Evolutionary conservation across 768 basidiomycete species (phyloP), one percentile per base, ranked within the genome.

Genomic region (Podaxis sp.): DNA sequence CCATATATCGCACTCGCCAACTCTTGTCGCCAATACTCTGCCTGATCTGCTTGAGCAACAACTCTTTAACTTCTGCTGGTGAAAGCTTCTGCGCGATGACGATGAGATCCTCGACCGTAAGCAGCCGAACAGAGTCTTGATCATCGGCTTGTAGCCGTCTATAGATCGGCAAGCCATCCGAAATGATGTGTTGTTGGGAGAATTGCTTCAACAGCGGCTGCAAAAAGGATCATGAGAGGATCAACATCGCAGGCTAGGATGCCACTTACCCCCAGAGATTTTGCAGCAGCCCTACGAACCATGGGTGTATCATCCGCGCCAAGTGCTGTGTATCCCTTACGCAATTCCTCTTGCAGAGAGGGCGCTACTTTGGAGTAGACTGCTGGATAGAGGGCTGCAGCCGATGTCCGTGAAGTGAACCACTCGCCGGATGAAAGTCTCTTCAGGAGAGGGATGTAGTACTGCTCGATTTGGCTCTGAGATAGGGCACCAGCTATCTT

Each of bases 1-100:
- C 95, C 96, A 99, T 98, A 75, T 98, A 99, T 73, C 97, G 83
- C 58, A 99, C 97, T 68, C 97, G 83, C 97, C 97, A 99, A 73
- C 95, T 96, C 81, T 98, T 97, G 75, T 99, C 97, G 11, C 87
- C 82, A 54, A 97, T 89, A 66, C 91, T 92, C 64, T 89, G 85
- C 70, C 93, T 87, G 69, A 98, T 89, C 74, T 96, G 91, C 67
- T 90, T 89, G 66, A 95, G 79, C 26, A 99, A 77, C 67, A 96
- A 89, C 63, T 93, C 92, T 73, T 95, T 95, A 46, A 95, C 89
- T 77, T 99, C 96, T n/a, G 87, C 78, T 2, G 94, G 90, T 8
- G 87, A 80, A 64, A 99, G 83, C 66, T 89, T 87, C 71, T 91
- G 82, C 33, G 94, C 93, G 72, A 99, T 92, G 63, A 90, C 89